These are phyloP conservation scores for Amanita subjunquillea DNA, from an alignment of 768 basidiomycete species.

Conservation along the genomic window DNA sequence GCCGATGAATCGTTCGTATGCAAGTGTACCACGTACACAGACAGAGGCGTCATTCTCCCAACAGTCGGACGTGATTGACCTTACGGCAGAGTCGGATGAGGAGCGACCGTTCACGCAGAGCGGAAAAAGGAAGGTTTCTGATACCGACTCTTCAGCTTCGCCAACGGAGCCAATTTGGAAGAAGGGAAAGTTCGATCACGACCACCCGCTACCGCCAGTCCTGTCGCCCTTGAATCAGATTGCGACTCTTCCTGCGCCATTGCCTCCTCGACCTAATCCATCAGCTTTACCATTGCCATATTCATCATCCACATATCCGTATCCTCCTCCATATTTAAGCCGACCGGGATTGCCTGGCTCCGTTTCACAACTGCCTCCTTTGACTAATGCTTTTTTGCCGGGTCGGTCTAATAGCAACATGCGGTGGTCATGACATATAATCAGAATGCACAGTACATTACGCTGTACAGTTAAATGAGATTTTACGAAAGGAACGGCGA, in stretches of 20 bases:
- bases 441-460: neutral
- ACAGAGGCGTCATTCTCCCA: slow-evolving; percentile 15
- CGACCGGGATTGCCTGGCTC: slow-evolving; percentile 9
- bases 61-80: slow-evolving; percentile 61
- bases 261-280: slow-evolving; percentile 1
- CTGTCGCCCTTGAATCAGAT: slow-evolving; percentile 1
- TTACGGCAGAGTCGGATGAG: slow-evolving; percentile 77
- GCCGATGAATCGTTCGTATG: slow-evolving; percentile 26
- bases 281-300: slow-evolving; percentile 12
- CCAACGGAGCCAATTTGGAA: slow-evolving; percentile 70
- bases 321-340: slow-evolving; percentile 8
- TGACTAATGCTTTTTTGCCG: slow-evolving; percentile 18
- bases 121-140: slow-evolving; percentile 53
- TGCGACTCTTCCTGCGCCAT: slow-evolving; percentile 6
- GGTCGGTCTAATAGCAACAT: slow-evolving; percentile 6
- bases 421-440: slow-evolving; percentile 11
- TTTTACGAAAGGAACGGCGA: neutral
- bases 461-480: neutral
- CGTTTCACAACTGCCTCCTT: slow-evolving; percentile 1
- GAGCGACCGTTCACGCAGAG: slow-evolving; percentile 24
- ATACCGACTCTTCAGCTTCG: slow-evolving; percentile 34
- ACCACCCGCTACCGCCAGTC: slow-evolving; percentile 3
- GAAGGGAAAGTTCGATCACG: slow-evolving; percentile 35
- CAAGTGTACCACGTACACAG: slow-evolving; percentile 18
- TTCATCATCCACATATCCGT: slow-evolving; percentile 12